Conservation (phyloP, 139 green algal species). For the Tetraselmis striata region DNA sequence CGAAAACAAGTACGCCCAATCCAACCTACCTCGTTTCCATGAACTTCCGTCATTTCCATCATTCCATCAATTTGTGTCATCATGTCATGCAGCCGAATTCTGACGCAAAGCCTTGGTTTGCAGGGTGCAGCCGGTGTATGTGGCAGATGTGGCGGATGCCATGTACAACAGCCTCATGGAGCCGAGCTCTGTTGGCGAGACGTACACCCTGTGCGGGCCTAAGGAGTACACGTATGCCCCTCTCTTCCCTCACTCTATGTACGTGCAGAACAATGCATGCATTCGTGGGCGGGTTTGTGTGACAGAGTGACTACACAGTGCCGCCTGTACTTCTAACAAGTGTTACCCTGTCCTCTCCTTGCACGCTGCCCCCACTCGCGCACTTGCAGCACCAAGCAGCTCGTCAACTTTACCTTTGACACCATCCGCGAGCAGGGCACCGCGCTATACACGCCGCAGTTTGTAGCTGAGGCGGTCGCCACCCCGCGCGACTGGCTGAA, state of each 20-base stretch:
- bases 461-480: not conserved
- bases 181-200: slow-evolving; percentile 59
- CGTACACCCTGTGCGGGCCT: slow-evolving; percentile 79
- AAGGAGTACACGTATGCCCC: slow-evolving; percentile 62
- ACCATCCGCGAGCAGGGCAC: slow-evolving; percentile 41
- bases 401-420: slow-evolving; percentile 29
- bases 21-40: slow-evolving; percentile 50
- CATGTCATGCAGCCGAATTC: slow-evolving; percentile 24
- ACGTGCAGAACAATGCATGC: slow-evolving; percentile 5
- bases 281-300: slow-evolving; percentile 11
- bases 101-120: slow-evolving; percentile 3
- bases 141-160: slow-evolving; percentile 61
- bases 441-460: not conserved
- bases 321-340: not conserved
- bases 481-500: not conserved
- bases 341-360: not conserved
- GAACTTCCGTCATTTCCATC: too few relatives aligned
- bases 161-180: slow-evolving; percentile 51
- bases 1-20: slow-evolving; percentile 34
- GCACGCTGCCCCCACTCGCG: not conserved
- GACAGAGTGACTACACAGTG: slow-evolving; percentile 2
- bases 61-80: slow-evolving; percentile 42
- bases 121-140: slow-evolving; percentile 55
- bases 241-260: too few relatives aligned
- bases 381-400: slow-evolving; percentile 25